Evolutionary conservation across 306 rosid species (phyloP).

Genomic region (Begonia masoniana): DNA sequence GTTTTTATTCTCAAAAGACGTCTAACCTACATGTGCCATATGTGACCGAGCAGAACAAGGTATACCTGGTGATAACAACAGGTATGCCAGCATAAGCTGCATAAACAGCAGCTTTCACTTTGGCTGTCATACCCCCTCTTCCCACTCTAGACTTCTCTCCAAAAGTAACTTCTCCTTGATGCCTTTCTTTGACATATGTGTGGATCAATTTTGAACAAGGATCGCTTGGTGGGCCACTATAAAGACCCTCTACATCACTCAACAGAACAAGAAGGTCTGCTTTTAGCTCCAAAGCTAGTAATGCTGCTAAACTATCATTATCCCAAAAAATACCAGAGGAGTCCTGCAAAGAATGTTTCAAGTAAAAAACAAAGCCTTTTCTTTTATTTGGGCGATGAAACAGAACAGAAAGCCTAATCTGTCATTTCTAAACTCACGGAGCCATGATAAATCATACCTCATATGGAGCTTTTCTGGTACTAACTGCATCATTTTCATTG

Average conservation of each 20-base stretch:
- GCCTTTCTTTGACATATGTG: constrained; percentile 64
- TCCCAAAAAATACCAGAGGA: constrained; percentile 92
- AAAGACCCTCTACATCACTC: constrained; percentile 94
- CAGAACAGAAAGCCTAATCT: no score
- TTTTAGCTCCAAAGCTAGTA: constrained; percentile 66
- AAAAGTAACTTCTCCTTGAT: constrained; percentile 60
- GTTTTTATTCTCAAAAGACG: no score
- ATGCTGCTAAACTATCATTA: constrained; percentile 81
- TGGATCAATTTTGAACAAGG: constrained; percentile 71
- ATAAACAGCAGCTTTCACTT: constrained; percentile 71
- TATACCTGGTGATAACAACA: constrained; percentile 79
- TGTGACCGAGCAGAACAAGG: no score
- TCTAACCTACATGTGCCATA: no score
- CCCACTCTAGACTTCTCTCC: constrained; percentile 83
- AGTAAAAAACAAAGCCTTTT: constrained; percentile 10
- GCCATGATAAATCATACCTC: constrained; percentile 31
- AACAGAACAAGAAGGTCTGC: constrained; percentile 76
- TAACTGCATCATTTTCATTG: constrained; percentile 91
- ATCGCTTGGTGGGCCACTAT: constrained; percentile 69
- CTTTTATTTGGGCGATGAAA: background rate
- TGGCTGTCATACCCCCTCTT: constrained; percentile 91
- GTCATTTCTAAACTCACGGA: background rate
- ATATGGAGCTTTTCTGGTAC: constrained; percentile 75
- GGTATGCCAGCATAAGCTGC: constrained; percentile 71
- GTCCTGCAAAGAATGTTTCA: constrained; percentile 43